A percentile compares a stretch with the other conserved stretches of the same genome.
Conservation (phyloP, 768 basidiomycete genomes). For the Galerina marginata region DNA sequence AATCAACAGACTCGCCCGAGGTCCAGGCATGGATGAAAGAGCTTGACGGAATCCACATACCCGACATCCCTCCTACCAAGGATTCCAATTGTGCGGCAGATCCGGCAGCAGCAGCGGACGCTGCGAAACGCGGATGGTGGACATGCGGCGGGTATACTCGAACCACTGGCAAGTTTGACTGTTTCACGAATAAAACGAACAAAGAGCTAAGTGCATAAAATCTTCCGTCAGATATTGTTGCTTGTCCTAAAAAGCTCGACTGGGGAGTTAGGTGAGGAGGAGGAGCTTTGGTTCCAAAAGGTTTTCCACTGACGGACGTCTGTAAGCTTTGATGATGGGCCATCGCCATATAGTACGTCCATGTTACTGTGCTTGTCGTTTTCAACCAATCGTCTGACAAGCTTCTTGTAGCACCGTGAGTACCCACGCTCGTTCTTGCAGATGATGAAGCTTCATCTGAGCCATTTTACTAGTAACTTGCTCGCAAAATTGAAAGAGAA, state of each 20-base stretch:
- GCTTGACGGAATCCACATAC: constrained; percentile 72
- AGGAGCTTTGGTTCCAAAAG: background rate
- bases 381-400: background rate
- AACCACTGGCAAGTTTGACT: constrained; percentile 39
- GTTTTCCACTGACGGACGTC: background rate
- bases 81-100: constrained; percentile 73
- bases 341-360: constrained; percentile 76
- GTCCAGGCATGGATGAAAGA: constrained; percentile 79
- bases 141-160: constrained; percentile 80
- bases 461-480: constrained; percentile 50
- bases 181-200: background rate
- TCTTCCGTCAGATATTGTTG: constrained; percentile 52
- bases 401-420: constrained; percentile 52
- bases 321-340: constrained; percentile 81
- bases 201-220: background rate
- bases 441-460: constrained; percentile 9
- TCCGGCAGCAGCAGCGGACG: constrained; percentile 55
- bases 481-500: constrained; percentile 72
- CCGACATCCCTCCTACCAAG: constrained; percentile 59
- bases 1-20: constrained; percentile 53
- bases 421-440: constrained; percentile 2
- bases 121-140: constrained; percentile 82
- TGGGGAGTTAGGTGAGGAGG: constrained; percentile 67
- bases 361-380: background rate
- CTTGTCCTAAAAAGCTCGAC: constrained; percentile 70